A percentile compares a stretch with the other conserved stretches of the same genome.
These are phyloP conservation scores for Aspergillus tubingensis DNA, from an alignment of 2,329 filamentous ascomycete genomes.

Conservation along the genomic window DNA sequence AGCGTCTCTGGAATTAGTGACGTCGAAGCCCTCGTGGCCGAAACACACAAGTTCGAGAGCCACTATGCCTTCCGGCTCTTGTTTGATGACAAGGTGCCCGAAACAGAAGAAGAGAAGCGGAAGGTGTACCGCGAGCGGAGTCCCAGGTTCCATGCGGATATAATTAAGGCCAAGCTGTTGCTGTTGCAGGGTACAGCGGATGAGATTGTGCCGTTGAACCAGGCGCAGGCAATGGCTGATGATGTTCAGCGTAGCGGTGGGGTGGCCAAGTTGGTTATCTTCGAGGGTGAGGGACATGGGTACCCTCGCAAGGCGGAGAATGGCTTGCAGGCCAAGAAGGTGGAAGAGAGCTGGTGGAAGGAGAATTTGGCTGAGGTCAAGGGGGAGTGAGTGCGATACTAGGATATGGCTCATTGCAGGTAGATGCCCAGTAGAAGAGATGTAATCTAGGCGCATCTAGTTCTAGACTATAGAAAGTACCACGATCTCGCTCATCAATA, in stretches of 20 bases:
- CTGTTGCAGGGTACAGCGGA: constrained; percentile 60
- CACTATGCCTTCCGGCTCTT: constrained; percentile 54
- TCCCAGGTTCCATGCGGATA: constrained; percentile 51
- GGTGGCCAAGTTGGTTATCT: constrained; percentile 52
- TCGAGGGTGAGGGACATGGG: constrained; percentile 55
- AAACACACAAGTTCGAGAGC: constrained; percentile 60
- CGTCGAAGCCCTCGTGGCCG: constrained; percentile 47
- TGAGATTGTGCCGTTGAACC: constrained; percentile 59
- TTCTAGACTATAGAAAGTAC: no score
- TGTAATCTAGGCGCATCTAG: no score
- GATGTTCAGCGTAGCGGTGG: constrained; percentile 47
- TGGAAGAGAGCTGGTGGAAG: neutral
- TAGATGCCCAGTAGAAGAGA: no score
- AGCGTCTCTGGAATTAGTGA: constrained; percentile 56
- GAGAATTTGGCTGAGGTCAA: neutral
- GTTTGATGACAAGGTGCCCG: constrained; percentile 37
- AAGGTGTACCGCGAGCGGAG: constrained; percentile 44
- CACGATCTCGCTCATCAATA: no score
- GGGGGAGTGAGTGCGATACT: no score
- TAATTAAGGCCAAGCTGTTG: constrained; percentile 54
- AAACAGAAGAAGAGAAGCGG: constrained; percentile 47
- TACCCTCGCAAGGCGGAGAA: constrained; percentile 21
- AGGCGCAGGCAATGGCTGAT: constrained; percentile 56
- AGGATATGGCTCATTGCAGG: no score
- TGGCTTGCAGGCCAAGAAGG: neutral